These are phyloP conservation scores for Paratinospora sagittata DNA, from an alignment of 164 flowering plant species.

Conservation along the genomic window DNA sequence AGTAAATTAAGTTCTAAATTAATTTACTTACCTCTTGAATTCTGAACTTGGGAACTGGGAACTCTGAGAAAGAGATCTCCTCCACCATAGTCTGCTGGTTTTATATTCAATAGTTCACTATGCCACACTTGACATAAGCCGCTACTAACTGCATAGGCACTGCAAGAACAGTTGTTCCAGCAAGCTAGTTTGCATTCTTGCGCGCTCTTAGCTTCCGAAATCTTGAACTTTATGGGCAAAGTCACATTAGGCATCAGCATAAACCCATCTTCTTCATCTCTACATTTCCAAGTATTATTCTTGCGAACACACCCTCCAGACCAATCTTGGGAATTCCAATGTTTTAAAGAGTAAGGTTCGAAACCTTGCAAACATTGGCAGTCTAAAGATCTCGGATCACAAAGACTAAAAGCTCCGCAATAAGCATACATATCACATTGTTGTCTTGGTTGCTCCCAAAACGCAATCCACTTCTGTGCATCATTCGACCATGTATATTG, in stretches of 20 bases:
- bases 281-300: not conserved
- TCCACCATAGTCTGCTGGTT: not conserved
- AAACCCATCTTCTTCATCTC: not conserved
- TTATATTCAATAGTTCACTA: not conserved
- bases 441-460: not conserved
- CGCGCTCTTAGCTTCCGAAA: not conserved
- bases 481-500: too few species aligned
- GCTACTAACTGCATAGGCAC: not conserved
- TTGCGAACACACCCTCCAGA: not conserved
- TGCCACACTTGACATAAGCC: not conserved
- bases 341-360: not conserved
- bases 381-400: not conserved
- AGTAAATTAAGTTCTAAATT: not conserved
- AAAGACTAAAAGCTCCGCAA: not conserved
- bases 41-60: not conserved
- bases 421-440: not conserved
- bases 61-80: not conserved
- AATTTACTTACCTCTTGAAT: not conserved
- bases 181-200: not conserved
- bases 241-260: not conserved
- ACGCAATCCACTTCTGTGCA: not conserved
- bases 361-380: not conserved
- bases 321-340: not conserved
- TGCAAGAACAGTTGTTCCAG: not conserved
- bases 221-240: not conserved